Percentiles rank a stretch among this genome's conserved stretches.
These are phyloP conservation scores for Pseudozyma thailandica DNA, from an alignment of 1,284 basidiomycete genomes.

Conservation along the genomic window DNA sequence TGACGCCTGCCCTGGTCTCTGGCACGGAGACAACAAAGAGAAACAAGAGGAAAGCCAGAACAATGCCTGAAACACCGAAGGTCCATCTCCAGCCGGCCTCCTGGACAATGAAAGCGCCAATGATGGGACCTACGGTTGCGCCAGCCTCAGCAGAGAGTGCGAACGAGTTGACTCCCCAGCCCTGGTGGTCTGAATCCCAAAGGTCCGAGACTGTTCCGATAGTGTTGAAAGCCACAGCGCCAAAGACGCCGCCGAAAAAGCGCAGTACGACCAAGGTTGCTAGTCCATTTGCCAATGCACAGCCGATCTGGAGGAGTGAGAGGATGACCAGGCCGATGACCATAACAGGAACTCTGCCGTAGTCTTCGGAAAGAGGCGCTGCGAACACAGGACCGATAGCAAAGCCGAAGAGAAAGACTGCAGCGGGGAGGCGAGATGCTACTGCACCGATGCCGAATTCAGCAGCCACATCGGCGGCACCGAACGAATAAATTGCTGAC, in stretches of 20 bases:
- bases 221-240: constrained; percentile 55
- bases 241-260: constrained; percentile 56
- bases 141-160: constrained; percentile 52
- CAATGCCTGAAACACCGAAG: constrained; percentile 56
- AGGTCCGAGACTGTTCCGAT: constrained; percentile 56
- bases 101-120: constrained; percentile 46
- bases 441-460: constrained; percentile 40
- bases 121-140: constrained; percentile 46
- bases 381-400: constrained; percentile 41
- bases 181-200: constrained; percentile 54
- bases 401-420: constrained; percentile 57
- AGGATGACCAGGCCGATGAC: constrained; percentile 29
- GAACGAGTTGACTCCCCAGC: constrained; percentile 58
- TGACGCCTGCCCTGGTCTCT: constrained; percentile 59
- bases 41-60: constrained; percentile 32
- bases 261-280: constrained; percentile 49
- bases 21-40: constrained; percentile 45
- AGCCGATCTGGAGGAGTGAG: constrained; percentile 40
- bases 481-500: constrained; percentile 49
- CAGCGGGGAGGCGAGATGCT: constrained; percentile 31
- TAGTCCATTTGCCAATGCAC: constrained; percentile 50
- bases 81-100: constrained; percentile 55
- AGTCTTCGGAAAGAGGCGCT: constrained; percentile 58
- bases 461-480: constrained; percentile 21
- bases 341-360: constrained; percentile 48